phyloP scores from a whole-genome alignment of 1,284 basidiomycete genomes.

The Ceratobasidium papillatum region DNA sequence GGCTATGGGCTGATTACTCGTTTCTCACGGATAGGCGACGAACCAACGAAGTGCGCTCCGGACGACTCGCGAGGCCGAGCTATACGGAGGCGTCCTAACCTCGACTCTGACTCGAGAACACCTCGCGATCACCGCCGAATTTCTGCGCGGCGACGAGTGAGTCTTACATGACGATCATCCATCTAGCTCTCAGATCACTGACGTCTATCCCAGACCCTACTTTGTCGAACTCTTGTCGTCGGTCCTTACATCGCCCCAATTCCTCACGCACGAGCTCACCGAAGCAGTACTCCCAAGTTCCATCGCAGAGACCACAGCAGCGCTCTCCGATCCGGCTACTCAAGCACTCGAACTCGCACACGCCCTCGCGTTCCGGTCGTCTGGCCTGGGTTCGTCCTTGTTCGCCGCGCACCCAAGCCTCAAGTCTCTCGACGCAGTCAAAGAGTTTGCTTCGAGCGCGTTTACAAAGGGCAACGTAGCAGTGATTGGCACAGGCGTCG shows the following conservation, averaged over 20 bases:
- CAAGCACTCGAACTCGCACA: conserved; percentile 86
- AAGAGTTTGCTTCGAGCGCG: conserved; percentile 72
- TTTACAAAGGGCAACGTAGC: conserved; percentile 84
- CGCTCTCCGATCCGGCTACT: conserved; percentile 67
- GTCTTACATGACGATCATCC: conserved; percentile 53
- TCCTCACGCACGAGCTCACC: conserved; percentile 83
- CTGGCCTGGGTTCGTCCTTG: conserved; percentile 86
- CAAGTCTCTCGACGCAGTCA: conserved; percentile 73
- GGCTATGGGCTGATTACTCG: not conserved
- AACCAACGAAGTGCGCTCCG: conserved; percentile 87
- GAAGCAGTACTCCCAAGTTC: conserved; percentile 86
- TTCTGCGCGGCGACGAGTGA: conserved; percentile 95
- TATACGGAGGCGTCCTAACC: conserved; percentile 93
- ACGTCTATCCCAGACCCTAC: conserved; percentile 65
- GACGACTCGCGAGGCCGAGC: conserved; percentile 91
- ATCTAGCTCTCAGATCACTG: not conserved
- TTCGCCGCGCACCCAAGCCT: conserved; percentile 77
- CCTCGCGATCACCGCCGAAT: conserved; percentile 92
- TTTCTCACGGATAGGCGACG: conserved; percentile 68
- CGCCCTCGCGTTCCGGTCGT: conserved; percentile 83
- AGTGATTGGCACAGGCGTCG: conserved; percentile 86
- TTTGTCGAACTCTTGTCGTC: conserved; percentile 89
- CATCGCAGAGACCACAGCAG: conserved; percentile 72
- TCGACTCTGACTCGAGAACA: conserved; percentile 89
- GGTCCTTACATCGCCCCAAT: conserved; percentile 82